Conservation (phyloP, 2,329 filamentous ascomycete genomes). For the Pseudohalonectria lignicola region DNA sequence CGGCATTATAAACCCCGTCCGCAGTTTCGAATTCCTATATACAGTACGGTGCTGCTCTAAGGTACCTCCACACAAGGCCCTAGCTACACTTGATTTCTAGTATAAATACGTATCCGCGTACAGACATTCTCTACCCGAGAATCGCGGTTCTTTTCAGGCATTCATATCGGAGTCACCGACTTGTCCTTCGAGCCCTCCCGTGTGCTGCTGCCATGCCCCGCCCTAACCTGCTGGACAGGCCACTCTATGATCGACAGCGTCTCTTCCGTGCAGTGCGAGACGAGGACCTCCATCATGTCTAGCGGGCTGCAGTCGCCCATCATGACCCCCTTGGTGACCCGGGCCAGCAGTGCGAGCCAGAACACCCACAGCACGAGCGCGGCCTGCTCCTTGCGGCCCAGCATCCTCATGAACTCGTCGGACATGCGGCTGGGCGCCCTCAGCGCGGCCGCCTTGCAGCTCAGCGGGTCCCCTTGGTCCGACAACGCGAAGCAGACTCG, state of each 20-base stretch:
- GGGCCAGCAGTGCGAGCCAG: slow-evolving; percentile 14
- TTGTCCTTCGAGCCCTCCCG: too few species aligned
- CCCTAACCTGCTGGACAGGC: slow-evolving; percentile 5
- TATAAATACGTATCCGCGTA: too few species aligned
- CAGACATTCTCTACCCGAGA: too few species aligned
- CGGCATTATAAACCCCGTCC: too few species aligned
- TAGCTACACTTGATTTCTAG: too few species aligned
- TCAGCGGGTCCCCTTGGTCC: slow-evolving; percentile 7
- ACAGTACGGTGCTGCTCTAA: too few species aligned
- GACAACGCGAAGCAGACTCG: slow-evolving; percentile 12
- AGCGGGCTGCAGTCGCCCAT: slow-evolving; percentile 3
- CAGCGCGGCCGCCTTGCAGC: slow-evolving; percentile 13
- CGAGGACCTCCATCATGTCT: slow-evolving; percentile 4
- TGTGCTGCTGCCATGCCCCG: too few species aligned
- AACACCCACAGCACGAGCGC: slow-evolving; percentile 14
- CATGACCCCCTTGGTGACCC: slow-evolving; percentile 12
- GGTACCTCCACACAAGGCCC: too few species aligned
- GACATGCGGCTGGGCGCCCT: slow-evolving; percentile 8
- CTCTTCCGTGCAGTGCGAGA: slow-evolving; percentile 1
- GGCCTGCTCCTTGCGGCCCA: slow-evolving; percentile 7
- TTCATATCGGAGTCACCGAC: too few species aligned
- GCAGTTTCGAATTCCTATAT: too few species aligned
- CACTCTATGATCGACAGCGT: slow-evolving; percentile 4
- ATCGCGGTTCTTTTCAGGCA: too few species aligned
- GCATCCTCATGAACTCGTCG: slow-evolving; percentile 7